phyloP scores from a whole-genome alignment of 2,329 filamentous ascomycete species.

The Elsinoe perseae region DNA sequence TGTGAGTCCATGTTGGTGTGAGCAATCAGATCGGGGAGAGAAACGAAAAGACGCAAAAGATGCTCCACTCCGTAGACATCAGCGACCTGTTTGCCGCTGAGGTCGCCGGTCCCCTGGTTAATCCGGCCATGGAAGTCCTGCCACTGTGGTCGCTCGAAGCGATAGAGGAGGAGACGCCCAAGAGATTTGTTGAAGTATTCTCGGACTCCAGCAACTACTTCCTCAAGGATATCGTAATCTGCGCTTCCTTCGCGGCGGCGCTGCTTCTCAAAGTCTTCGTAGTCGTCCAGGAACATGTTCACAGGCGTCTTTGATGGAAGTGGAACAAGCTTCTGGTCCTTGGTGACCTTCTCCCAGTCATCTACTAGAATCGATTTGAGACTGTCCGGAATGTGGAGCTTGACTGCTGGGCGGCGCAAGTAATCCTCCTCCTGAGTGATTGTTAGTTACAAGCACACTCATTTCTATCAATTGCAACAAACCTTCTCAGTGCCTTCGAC shows the following conservation, averaged over 20 bases:
- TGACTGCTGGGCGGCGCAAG: slow-evolving; percentile 73
- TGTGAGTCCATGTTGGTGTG: slow-evolving; percentile 98
- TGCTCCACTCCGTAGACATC: slow-evolving; percentile 94
- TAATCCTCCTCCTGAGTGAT: slow-evolving; percentile 73
- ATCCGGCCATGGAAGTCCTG: slow-evolving; percentile 66
- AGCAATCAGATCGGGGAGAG: slow-evolving; percentile 84
- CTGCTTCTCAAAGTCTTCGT: slow-evolving; percentile 63
- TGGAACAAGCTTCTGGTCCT: slow-evolving; percentile 81
- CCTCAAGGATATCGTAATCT: slow-evolving; percentile 78
- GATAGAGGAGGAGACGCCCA: slow-evolving; percentile 83
- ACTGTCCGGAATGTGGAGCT: slow-evolving; percentile 76
- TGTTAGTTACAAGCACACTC: not conserved
- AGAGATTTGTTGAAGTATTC: slow-evolving; percentile 93
- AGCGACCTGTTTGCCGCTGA: slow-evolving; percentile 61
- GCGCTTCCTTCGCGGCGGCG: slow-evolving; percentile 59
- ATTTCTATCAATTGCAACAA: not conserved
- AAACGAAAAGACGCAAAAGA: slow-evolving; percentile 71
- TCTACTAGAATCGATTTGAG: slow-evolving; percentile 91
- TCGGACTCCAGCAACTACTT: slow-evolving; percentile 75
- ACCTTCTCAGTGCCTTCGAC: slow-evolving; percentile 73
- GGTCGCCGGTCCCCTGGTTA: slow-evolving; percentile 50
- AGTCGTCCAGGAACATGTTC: slow-evolving; percentile 70
- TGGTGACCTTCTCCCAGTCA: slow-evolving; percentile 98
- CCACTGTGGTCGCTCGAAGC: slow-evolving; percentile 87
- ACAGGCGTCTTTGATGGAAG: slow-evolving; percentile 72